These are phyloP conservation scores for Onygena corvina DNA, from an alignment of 2,329 filamentous ascomycete genomes.

Conservation along the genomic window DNA sequence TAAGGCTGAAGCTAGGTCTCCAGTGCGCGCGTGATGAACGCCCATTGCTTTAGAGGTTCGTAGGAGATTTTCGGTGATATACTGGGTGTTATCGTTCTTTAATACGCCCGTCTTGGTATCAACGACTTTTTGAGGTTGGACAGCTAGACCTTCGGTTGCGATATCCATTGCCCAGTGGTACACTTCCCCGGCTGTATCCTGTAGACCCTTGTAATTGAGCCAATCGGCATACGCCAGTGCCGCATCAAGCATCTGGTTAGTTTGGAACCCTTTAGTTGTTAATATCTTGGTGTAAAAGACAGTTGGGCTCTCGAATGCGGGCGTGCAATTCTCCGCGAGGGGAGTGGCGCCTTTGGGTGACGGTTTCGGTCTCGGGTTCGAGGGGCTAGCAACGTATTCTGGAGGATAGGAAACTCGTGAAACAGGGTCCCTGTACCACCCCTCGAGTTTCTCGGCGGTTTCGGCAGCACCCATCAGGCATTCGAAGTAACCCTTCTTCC, in stretches of 20 bases:
- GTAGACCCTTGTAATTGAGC: conserved; percentile 62
- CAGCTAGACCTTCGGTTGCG: conserved; percentile 46
- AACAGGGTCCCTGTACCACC: conserved; percentile 59
- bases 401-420: conserved; percentile 56
- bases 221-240: conserved; percentile 74
- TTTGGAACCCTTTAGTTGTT: conserved; percentile 64
- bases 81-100: conserved; percentile 42
- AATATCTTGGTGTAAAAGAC: conserved; percentile 71
- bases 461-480: conserved; percentile 64
- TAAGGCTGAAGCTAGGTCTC: conserved; percentile 56
- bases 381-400: conserved; percentile 65
- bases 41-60: conserved; percentile 64
- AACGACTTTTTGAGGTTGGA: conserved; percentile 39
- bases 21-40: conserved; percentile 60
- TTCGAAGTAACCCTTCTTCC: conserved; percentile 77
- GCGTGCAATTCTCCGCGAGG: conserved; percentile 61
- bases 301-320: conserved; percentile 58
- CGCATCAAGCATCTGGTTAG: conserved; percentile 68
- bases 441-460: conserved; percentile 69
- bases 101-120: conserved; percentile 53
- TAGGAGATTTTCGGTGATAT: conserved; percentile 62
- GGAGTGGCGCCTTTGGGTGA: conserved; percentile 50
- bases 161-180: conserved; percentile 67
- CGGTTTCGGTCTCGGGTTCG: conserved; percentile 67
- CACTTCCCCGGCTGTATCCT: conserved; percentile 56